Base-by-base conservation (phyloP, 495 filamentous ascomycete genomes). In the Chaetomium fimeti region DNA sequence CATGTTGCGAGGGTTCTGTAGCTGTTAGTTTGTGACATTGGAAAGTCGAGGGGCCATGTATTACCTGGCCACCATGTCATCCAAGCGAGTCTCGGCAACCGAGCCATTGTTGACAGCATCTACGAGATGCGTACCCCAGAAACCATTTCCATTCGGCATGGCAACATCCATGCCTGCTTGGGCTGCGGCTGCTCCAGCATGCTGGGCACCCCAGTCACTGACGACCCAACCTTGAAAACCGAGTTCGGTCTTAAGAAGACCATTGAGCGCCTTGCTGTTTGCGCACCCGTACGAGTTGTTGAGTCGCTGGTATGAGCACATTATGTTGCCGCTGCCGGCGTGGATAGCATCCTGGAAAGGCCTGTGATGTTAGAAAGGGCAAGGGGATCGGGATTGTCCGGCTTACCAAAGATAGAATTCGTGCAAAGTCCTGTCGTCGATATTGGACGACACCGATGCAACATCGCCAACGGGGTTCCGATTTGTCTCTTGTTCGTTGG, bases 281-380 rank as follows among this genome's bases (percentile, higher is more conserved):
- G 84, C 76, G 63, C 87, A 91, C 5, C 83, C 82, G 60, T 87
- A 87, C 2, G 83, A 86, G 45, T 84, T 84, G 68, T 90, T 90
- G 38, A 90, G 57, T 11, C 85, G 81, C 53, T 89, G 82, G 65
- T 91, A 91, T 5, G 85, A 87, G 74, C 87, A 90, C 87, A 90
- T 90, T 49, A 89, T 77, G 52, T 78, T 83, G 1, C 81, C 86
- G 4, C 81, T 83, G 7, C 84, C 82, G 1, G 88, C 87, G 40
- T 80, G 81, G 1, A 88, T 82, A 0, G 87, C 85, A 66, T 90
- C 83, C 36, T 83, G 82, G 72, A 90, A 91, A 0, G 86, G 86
- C 79, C 78, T 80, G 32, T 16, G 1, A 15, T 24, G n/a, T 59
- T 18, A 69, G 32, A 58, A 70, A 47, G 8, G 8, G 36, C 18